Conservation (phyloP, 768 basidiomycete genomes). For the Naganishia randhawae region DNA sequence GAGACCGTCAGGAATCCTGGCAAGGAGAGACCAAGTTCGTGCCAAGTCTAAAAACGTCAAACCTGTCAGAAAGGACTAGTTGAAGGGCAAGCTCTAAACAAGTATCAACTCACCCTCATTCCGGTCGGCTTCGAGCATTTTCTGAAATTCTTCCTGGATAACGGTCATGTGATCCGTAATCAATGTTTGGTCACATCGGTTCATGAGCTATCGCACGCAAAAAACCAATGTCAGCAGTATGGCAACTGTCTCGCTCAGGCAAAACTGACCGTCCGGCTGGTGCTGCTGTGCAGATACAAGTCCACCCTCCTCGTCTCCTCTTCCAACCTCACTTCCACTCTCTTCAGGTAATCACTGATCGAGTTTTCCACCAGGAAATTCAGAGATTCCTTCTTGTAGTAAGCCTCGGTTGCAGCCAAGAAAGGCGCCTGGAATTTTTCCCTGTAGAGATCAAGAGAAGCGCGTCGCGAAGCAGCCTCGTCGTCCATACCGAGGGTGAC, state of each 20-base stretch:
- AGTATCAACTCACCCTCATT: conserved; percentile 59
- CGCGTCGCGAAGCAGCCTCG: conserved; percentile 55
- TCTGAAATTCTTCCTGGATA: conserved; percentile 92
- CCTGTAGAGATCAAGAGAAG: conserved; percentile 73
- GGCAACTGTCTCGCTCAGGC: background rate
- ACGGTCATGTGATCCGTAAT: conserved; percentile 77
- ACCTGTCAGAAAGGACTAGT: conserved; percentile 12
- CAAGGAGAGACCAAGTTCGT: conserved; percentile 88
- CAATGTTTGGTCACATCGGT: conserved; percentile 78
- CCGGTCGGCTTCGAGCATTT: conserved; percentile 72
- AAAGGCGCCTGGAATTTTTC: conserved; percentile 87
- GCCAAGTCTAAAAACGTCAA: conserved; percentile 62
- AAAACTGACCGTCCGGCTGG: conserved; percentile 63
- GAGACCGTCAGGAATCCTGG: conserved; percentile 82
- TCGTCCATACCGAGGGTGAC: conserved; percentile 92
- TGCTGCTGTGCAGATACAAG: conserved; percentile 82
- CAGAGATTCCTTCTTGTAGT: conserved; percentile 88
- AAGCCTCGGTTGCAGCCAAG: conserved; percentile 79
- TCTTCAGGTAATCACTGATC: conserved; percentile 90
- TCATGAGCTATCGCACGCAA: conserved; percentile 48
- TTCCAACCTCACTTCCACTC: conserved; percentile 82
- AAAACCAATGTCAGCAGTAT: conserved; percentile 31
- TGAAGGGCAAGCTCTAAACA: background rate
- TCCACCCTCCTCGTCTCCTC: conserved; percentile 96
- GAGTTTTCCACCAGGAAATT: conserved; percentile 81